Evolutionary conservation across 2,329 filamentous ascomycete genomes (phyloP).

Genomic region (Xylariaceae sp.): DNA sequence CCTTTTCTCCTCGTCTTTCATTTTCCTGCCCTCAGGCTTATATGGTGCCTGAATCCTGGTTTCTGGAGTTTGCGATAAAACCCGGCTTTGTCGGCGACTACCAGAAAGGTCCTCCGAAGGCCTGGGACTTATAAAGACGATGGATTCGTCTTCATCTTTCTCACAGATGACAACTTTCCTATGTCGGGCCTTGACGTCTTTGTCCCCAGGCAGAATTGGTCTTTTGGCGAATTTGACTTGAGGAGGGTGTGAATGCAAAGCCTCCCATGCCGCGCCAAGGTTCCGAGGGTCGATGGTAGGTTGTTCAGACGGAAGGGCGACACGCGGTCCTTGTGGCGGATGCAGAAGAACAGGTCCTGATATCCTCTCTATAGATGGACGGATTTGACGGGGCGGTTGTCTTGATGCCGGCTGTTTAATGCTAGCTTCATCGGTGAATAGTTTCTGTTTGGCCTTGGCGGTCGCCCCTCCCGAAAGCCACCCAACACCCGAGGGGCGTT

Average conservation of each 20-base stretch:
- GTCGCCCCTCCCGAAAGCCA: neutral
- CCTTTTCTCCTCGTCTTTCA: neutral
- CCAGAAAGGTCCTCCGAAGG: neutral
- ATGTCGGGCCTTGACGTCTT: neutral
- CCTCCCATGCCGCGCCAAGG: slow-evolving; percentile 20
- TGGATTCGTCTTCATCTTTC: neutral
- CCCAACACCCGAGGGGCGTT: neutral
- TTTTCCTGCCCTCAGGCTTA: slow-evolving; percentile 6
- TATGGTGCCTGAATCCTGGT: slow-evolving; percentile 15
- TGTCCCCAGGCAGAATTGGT: neutral
- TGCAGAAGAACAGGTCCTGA: neutral
- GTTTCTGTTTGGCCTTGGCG: neutral
- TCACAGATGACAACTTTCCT: neutral
- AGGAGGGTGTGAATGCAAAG: slow-evolving; percentile 26
- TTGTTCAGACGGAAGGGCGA: neutral
- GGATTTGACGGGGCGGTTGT: neutral
- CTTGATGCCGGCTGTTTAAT: neutral
- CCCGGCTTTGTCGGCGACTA: slow-evolving; percentile 15
- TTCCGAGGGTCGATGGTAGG: slow-evolving; percentile 6
- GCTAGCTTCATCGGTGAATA: neutral
- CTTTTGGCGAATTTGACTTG: neutral
- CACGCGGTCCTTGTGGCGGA: neutral
- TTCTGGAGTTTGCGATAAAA: slow-evolving; percentile 1
- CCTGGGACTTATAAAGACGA: neutral
- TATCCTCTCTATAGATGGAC: neutral